Conservation (phyloP, 768 basidiomycete genomes). For the Collybia sp. region DNA sequence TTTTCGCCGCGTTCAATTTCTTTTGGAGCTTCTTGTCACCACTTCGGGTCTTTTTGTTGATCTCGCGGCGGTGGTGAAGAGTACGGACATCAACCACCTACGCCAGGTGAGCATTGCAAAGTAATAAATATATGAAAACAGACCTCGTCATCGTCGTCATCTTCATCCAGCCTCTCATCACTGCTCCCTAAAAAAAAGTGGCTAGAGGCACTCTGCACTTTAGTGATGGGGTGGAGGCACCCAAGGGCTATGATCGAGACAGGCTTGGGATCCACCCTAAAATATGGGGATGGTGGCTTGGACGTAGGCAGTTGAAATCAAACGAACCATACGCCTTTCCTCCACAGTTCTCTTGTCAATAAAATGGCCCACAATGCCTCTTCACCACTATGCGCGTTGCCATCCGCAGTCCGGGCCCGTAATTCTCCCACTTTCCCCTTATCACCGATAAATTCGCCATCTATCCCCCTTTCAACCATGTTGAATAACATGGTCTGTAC, state of each 20-base stretch:
- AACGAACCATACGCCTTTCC: constrained; percentile 79
- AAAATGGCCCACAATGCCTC: constrained; percentile 99
- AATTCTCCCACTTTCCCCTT: constrained; percentile 66
- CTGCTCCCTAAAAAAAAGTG: constrained; percentile 97
- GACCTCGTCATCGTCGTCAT: constrained; percentile 64
- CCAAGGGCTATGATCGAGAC: constrained; percentile 90
- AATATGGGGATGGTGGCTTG: constrained; percentile 2
- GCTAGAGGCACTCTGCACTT: constrained; percentile 90
- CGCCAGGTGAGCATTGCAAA: constrained; percentile 7
- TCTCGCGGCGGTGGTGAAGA: constrained; percentile 81
- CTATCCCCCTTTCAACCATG: constrained; percentile 94
- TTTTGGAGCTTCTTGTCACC: constrained; percentile 78
- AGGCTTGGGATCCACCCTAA: constrained; percentile 85
- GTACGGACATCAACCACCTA: constrained; percentile 65
- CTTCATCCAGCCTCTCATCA: constrained; percentile 67
- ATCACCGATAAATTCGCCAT: constrained; percentile 73
- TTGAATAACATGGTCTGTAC: constrained; percentile 94
- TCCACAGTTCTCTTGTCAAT: constrained; percentile 91
- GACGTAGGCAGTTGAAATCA: background rate
- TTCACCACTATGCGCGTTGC: constrained; percentile 48
- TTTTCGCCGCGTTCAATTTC: constrained; percentile 68
- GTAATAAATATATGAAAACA: constrained; percentile 4
- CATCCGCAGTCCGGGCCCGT: constrained; percentile 31
- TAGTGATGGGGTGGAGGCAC: constrained; percentile 89
- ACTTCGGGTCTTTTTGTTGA: constrained; percentile 90